Evolutionary conservation across 345 rosid species (phyloP), one percentile per base, ranked within the genome.

Genomic region (Lepidium aucheri): DNA sequence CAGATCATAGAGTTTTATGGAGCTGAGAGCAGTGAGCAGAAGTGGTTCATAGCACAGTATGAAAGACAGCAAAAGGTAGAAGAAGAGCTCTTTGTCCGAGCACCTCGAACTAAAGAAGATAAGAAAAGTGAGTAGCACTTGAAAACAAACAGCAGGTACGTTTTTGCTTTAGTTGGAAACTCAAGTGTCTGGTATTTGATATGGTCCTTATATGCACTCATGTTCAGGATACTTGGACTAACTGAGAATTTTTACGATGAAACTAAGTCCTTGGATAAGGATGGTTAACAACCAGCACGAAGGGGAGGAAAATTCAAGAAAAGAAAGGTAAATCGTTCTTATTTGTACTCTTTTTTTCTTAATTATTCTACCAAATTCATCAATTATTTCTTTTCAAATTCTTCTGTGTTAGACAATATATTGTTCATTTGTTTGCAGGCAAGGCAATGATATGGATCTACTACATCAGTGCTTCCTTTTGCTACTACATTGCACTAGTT

Each of bases 91-190:
- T 90, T 94, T 68, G 74, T 71, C 30, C 83, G 95, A 15, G 95
- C 85, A 69, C 86, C 95, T 54, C 65, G 88, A 52, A 79, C 95
- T 2, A 90, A 77, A 82, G 61, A 63, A 73, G 95, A 94, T 75
- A 94, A 84, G 71, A 83, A 73, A 79, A 74, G 64, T 78, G 85
- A 80, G 69, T 90, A 88, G 74, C 84, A 79, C 75, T 77, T 88
- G 64, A 74, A 88, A 78, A 84, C 96, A 54, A 74, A 87, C 79
- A 83, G 80, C 73, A 97, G 99, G 96, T 94, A 85, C 12, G 78
- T 53, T 41, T n/a, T 41, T 46, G 30, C 55, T 65, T 39, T 32
- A 32, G 18, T 33, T 50, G 30, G 43, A 14, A 49, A 41, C 41
- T 16, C 12, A 52, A 35, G 14, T 59, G 24, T 42, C 45, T 52